Percentiles rank a stretch among this genome's conserved stretches.
phyloP scores from a whole-genome alignment of 495 filamentous ascomycete genomes.

The Xylaria longipes region DNA sequence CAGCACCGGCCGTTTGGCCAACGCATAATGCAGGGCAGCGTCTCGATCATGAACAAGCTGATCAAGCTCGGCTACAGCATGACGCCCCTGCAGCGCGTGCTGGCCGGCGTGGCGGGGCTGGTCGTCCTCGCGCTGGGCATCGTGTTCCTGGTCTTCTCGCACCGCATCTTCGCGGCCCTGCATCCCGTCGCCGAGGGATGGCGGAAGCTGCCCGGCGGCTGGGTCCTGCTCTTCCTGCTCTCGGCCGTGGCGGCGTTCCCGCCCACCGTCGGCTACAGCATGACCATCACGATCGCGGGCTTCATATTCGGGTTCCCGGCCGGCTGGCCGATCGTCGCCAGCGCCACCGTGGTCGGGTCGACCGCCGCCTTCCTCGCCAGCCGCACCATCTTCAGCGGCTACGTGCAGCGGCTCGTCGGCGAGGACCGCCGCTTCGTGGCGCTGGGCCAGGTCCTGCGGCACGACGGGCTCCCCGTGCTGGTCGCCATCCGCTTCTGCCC shows the following conservation, averaged over 20 bases:
- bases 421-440: constrained; percentile 76
- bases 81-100: constrained; percentile 65
- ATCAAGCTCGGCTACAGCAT: constrained; percentile 49
- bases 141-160: constrained; percentile 75
- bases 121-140: constrained; percentile 60
- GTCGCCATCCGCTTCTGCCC: constrained; percentile 94
- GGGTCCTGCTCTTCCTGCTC: constrained; percentile 78
- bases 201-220: constrained; percentile 72
- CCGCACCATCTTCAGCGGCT: constrained; percentile 74
- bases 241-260: constrained; percentile 85
- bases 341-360: constrained; percentile 78
- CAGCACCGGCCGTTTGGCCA: constrained; percentile 24
- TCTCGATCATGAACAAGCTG: constrained; percentile 31
- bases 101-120: constrained; percentile 59
- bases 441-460: constrained; percentile 65
- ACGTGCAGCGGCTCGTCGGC: constrained; percentile 80
- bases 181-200: constrained; percentile 73
- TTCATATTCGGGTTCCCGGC: constrained; percentile 94
- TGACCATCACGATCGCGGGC: constrained; percentile 82
- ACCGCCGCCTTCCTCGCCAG: constrained; percentile 79
- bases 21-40: constrained; percentile 29
- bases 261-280: constrained; percentile 88
- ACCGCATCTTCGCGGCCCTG: constrained; percentile 75
- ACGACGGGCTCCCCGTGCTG: constrained; percentile 87
- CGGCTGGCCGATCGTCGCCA: constrained; percentile 87